phyloP scores from a whole-genome alignment of 768 basidiomycete genomes.

The Suillus subluteus region DNA sequence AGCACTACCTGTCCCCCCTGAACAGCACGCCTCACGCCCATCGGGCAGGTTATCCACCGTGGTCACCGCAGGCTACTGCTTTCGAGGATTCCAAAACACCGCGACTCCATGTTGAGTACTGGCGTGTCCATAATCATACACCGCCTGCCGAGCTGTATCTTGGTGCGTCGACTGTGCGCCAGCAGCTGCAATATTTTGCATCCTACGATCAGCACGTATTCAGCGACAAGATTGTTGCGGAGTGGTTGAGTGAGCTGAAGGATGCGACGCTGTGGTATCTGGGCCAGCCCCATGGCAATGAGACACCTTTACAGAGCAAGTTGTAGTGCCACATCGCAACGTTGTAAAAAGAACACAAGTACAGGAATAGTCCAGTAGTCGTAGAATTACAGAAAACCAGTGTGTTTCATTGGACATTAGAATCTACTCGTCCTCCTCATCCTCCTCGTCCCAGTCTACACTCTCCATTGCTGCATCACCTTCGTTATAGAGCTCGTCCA shows the following conservation, averaged over 20 bases:
- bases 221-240: slow-evolving; percentile 37
- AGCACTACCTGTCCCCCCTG: slow-evolving; percentile 21
- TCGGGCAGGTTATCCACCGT: slow-evolving; percentile 13
- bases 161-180: slow-evolving; percentile 40
- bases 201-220: slow-evolving; percentile 50
- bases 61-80: not conserved
- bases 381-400: slow-evolving; percentile 10
- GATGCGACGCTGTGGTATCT: slow-evolving; percentile 33
- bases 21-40: slow-evolving; percentile 23
- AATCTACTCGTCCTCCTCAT: slow-evolving; percentile 44
- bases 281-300: slow-evolving; percentile 14
- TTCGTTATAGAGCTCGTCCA: slow-evolving; percentile 77
- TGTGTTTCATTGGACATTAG: not conserved
- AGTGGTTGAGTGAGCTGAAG: slow-evolving; percentile 49
- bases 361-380: not conserved
- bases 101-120: slow-evolving; percentile 17
- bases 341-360: not conserved
- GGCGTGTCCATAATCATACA: slow-evolving; percentile 37
- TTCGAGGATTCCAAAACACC: slow-evolving; percentile 8
- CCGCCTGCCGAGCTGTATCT: slow-evolving; percentile 52
- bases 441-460: slow-evolving; percentile 78
- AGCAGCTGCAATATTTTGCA: slow-evolving; percentile 36
- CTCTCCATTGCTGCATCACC: slow-evolving; percentile 71
- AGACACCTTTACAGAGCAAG: not conserved
- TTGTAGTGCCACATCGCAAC: not conserved